Evolutionary conservation across 768 basidiomycete genomes (phyloP), one percentile per base, ranked within the genome.

Genomic region (Tulasnella sp.): DNA sequence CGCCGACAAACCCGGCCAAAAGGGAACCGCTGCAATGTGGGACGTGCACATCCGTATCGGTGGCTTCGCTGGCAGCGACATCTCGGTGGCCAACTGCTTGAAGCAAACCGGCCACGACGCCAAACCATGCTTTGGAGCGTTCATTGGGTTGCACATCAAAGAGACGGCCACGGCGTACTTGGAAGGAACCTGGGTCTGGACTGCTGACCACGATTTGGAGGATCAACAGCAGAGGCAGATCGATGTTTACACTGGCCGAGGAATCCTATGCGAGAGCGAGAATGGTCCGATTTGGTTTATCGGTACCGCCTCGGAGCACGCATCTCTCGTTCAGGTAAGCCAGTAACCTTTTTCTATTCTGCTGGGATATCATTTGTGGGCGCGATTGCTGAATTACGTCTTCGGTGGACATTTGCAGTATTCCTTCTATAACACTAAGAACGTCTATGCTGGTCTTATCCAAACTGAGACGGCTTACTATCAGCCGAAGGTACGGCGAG

Each of bases 261-360:
- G 94, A 2, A 90, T 95, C 69, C 85, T 94, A 12, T 93, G 92
- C 0, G 90, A 95, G 84, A 93, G 92, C 18, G 86, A 86, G 60
- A 75, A 78, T 48, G 94, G 94, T 2, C 94, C 94, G 1, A 92
- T 94, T 14, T 95, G 93, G 94, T 84, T 95, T 87, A 91, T 95
- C 80, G 94, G 94, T 34, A 94, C 94, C 48, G 89, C 89, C 40
- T 86, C 85, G 80, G 80, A 80, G 75, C 80, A 80, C 18, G 60
- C 58, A n/a, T 20, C 77, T 20, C 34, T 78, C 28, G 77, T 78
- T 44, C 74, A 75, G 74, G 74, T 75, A 24, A 44, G 74, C 8
- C 20, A 42, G 1, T 6, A 5, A 16, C 16, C 22, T 50, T 50
- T 50, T 37, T 46, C 3, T 9, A 8, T 42, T 16, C 48, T 64